These are phyloP conservation scores for Poa annua DNA, from an alignment of 176 grass and related monocot genomes.

Conservation along the genomic window DNA sequence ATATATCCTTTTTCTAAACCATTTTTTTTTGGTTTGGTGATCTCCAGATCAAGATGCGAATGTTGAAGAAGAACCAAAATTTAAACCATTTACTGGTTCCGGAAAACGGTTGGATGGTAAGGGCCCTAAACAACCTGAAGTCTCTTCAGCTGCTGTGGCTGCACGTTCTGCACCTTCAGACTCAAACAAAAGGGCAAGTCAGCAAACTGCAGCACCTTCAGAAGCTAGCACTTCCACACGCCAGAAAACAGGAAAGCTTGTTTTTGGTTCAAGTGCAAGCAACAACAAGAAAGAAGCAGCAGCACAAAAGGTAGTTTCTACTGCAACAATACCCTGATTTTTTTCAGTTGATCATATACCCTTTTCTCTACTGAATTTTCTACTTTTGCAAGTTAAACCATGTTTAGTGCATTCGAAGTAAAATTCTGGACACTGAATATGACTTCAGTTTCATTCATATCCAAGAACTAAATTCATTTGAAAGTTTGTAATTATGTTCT, in stretches of 20 bases:
- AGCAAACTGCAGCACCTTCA: slow-evolving; percentile 44
- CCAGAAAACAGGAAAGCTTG: slow-evolving; percentile 71
- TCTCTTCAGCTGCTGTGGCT: slow-evolving; percentile 7
- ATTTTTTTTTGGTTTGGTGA: background rate
- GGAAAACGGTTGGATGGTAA: slow-evolving; percentile 77
- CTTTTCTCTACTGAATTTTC: background rate
- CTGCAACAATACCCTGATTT: background rate
- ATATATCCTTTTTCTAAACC: background rate
- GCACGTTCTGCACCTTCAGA: slow-evolving; percentile 28
- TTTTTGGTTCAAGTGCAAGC: slow-evolving; percentile 72
- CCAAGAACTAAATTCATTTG: background rate
- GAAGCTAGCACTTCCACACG: slow-evolving; percentile 42
- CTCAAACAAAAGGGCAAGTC: slow-evolving; percentile 54
- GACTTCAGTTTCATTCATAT: background rate
- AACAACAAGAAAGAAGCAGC: slow-evolving; percentile 56
- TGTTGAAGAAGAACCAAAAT: slow-evolving; percentile 58
- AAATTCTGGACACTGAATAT: background rate
- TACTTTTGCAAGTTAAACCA: background rate
- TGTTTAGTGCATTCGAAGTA: background rate
- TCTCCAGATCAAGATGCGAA: slow-evolving; percentile 38
- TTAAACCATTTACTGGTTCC: slow-evolving; percentile 74
- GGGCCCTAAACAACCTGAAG: slow-evolving; percentile 41
- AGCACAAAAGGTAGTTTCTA: slow-evolving; percentile 57
- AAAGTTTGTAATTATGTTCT: too few species aligned
- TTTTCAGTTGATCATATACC: background rate